Percentiles rank a stretch among this genome's conserved stretches.
phyloP scores from a whole-genome alignment of 192 early-diverging fungal genomes.

The Podila epicladia region DNA sequence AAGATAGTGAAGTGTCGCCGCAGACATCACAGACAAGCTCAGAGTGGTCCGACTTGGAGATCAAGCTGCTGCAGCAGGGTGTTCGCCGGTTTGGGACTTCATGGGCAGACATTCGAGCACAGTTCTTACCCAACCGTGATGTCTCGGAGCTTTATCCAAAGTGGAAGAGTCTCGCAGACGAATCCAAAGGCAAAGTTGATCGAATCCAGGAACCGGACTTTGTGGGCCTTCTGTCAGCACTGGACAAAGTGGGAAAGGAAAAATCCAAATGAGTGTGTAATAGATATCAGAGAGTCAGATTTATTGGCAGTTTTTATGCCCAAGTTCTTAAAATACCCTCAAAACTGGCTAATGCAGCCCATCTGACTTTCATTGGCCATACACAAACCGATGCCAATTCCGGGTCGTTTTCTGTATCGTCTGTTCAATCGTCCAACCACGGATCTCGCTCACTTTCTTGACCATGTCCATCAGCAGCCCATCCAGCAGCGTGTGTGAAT shows the following conservation, averaged over 20 bases:
- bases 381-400: slow-evolving; percentile 61
- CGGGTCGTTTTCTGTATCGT: slow-evolving; percentile 54
- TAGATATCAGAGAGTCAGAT: no score
- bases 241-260: neutral
- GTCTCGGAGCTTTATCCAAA: slow-evolving; percentile 24
- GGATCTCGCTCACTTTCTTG: slow-evolving; percentile 63
- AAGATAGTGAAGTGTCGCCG: neutral
- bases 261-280: neutral
- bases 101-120: slow-evolving; percentile 41
- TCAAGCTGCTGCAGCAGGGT: slow-evolving; percentile 28
- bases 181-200: neutral
- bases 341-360: neutral
- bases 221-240: neutral
- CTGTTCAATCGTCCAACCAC: slow-evolving; percentile 65
- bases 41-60: slow-evolving; percentile 30
- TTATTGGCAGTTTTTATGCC: neutral
- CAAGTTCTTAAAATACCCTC: no score
- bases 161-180: slow-evolving; percentile 6
- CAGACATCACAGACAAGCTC: neutral
- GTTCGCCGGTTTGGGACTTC: slow-evolving; percentile 26
- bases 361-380: neutral
- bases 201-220: neutral
- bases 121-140: slow-evolving; percentile 32
- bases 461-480: slow-evolving; percentile 61
- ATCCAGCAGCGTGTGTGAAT: slow-evolving; percentile 66